A percentile compares a stretch with the other conserved stretches of the same genome.
phyloP scores from a whole-genome alignment of 306 rosid species.

The Pachyrhizus erosus region DNA sequence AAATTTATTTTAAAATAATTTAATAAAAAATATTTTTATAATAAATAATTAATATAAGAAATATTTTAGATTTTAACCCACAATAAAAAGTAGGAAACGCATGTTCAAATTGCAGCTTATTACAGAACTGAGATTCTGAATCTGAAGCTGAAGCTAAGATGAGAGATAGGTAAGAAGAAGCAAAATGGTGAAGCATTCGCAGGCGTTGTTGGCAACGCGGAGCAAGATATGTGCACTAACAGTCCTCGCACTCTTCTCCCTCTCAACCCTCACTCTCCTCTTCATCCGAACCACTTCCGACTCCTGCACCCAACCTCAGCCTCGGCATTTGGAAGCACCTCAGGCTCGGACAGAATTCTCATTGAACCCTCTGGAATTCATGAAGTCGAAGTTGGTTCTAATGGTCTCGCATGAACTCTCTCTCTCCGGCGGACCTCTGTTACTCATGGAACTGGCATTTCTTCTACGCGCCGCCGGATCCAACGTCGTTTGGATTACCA shows the following conservation, averaged over 20 bases:
- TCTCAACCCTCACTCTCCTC: constrained; percentile 12
- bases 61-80: too few relatives aligned
- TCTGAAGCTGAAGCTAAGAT: neutral
- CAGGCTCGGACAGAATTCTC: neutral
- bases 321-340: constrained; percentile 12
- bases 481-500: constrained; percentile 77
- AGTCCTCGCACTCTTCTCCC: constrained; percentile 24
- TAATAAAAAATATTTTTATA: too few relatives aligned
- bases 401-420: constrained; percentile 89
- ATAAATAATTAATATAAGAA: too few relatives aligned
- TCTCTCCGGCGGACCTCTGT: constrained; percentile 75
- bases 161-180: neutral
- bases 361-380: constrained; percentile 61
- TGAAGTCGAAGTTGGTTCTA: constrained; percentile 87
- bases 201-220: constrained; percentile 37
- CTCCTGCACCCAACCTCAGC: constrained; percentile 47
- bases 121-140: neutral
- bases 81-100: too few relatives aligned
- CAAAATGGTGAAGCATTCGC: constrained; percentile 40
- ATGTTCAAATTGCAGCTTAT: too few relatives aligned
- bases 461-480: constrained; percentile 74
- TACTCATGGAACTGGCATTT: constrained; percentile 85
- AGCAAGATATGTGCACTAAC: constrained; percentile 59
- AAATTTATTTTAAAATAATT: too few relatives aligned
- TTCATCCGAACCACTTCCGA: constrained; percentile 59